Base-by-base conservation (phyloP, 768 basidiomycete genomes). In the Tulasnella sp. region DNA sequence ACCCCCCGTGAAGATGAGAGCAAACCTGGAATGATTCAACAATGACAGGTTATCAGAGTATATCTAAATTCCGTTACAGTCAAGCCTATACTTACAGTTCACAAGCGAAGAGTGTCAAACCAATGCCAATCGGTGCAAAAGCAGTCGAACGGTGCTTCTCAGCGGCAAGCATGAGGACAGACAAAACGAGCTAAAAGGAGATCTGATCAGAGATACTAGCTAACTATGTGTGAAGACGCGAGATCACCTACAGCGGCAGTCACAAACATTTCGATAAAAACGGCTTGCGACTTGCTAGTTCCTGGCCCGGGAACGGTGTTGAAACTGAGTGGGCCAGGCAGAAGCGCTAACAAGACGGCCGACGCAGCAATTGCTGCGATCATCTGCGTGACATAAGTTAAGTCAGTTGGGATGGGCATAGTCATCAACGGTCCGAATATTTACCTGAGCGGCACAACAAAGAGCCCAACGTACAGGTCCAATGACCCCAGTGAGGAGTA, bases 151-250 rank as follows among this genome's bases (percentile, higher is more conserved):
- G 71, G 42, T 75, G 75, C 41, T 76, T 76, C 41, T 76, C 75
- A 41, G 75, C 75, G n/a, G 75, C 75, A n/a, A 75, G 69, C 67
- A 74, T 74, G n/a, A 74, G 67, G 39, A 75, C 75, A 0, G 75
- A 65, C 22, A 75, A 63, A 9, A 75, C 75, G 14, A 75, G 66
- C 69, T 63, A 32, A 34, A 34, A n/a, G 59, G 32, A 8, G 5
- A 59, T 35, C 19, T 35, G 44, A 26, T 70, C 52, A 52, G 29
- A 17, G 32, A 29, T n/a, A 9, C 22, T 37, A 19, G 1, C 47
- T 17, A 70, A 26, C 29, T 29, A 11, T 26, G 3, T 5, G 37
- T n/a, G 35, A 67, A 17, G 17, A 40, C 5, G 14, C 3, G 17
- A 35, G 19, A 5, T n/a, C 4, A 66, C 72, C 41, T n/a, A 72